Evolutionary conservation across 495 filamentous ascomycete genomes (phyloP).

Genomic region (Oleoguttula mirabilis): DNA sequence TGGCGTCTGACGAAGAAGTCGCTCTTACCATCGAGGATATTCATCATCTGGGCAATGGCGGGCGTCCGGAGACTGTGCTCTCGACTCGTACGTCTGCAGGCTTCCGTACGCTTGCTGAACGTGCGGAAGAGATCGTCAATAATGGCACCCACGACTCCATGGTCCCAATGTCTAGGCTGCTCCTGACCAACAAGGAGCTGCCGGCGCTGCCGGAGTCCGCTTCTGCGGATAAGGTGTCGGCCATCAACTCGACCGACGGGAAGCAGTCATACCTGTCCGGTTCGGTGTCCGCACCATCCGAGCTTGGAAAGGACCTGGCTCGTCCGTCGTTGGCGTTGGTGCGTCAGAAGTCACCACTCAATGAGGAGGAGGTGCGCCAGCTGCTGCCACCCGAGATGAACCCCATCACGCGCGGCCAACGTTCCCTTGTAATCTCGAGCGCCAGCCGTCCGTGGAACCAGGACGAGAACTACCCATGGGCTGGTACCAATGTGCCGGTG

Average conservation of each 20-base stretch:
- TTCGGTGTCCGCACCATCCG: constrained; percentile 16
- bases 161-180: constrained; percentile 3
- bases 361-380: constrained; percentile 14
- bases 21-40: constrained; percentile 22
- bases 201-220: constrained; percentile 17
- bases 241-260: constrained; percentile 7
- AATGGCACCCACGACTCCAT: constrained; percentile 21
- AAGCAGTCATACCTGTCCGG: constrained; percentile 15
- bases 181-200: constrained; percentile 18
- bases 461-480: constrained; percentile 32
- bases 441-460: constrained; percentile 29
- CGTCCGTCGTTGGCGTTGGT: constrained; percentile 14
- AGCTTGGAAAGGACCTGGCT: constrained; percentile 6
- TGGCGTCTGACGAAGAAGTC: constrained; percentile 18
- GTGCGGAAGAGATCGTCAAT: constrained; percentile 20
- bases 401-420: constrained; percentile 19
- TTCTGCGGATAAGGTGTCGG: constrained; percentile 15
- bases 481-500: constrained; percentile 18
- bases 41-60: constrained; percentile 20
- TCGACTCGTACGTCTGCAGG: constrained; percentile 19
- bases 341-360: constrained; percentile 10
- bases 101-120: constrained; percentile 20
- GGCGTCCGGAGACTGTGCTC: constrained; percentile 13
- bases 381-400: constrained; percentile 21
- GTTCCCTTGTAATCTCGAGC: constrained; percentile 15